Conservation (phyloP, 1,284 basidiomycete species). For the Malassezia brasiliensis region DNA sequence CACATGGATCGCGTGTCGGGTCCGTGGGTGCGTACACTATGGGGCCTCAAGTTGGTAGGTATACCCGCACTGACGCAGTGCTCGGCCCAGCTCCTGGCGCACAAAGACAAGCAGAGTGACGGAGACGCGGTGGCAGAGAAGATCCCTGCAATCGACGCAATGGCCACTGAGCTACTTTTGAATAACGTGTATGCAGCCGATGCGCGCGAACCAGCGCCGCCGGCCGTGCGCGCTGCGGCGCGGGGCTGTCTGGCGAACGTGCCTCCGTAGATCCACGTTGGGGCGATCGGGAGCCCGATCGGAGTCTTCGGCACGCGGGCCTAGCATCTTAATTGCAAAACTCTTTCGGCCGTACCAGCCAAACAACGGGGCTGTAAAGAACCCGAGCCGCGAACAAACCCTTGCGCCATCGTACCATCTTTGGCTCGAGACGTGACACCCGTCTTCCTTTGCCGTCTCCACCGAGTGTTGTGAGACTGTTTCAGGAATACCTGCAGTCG, state of each 20-base stretch:
- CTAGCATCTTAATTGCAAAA: slow-evolving; percentile 8
- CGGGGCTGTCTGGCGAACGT: not conserved
- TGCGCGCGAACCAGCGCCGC: not conserved
- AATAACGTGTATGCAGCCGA: slow-evolving; percentile 30
- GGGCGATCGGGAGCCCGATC: not conserved
- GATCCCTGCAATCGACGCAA: slow-evolving; percentile 27
- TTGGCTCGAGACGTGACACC: not conserved
- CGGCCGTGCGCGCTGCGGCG: slow-evolving; percentile 8
- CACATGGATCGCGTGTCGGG: slow-evolving; percentile 11
- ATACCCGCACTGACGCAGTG: not conserved
- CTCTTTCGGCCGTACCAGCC: slow-evolving; percentile 14
- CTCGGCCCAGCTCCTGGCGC: slow-evolving; percentile 4
- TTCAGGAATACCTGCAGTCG: not conserved
- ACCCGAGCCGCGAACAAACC: slow-evolving; percentile 13
- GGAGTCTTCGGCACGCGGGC: not conserved
- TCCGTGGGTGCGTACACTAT: slow-evolving; percentile 38
- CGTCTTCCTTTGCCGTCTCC: not conserved
- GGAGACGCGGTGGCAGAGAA: slow-evolving; percentile 17
- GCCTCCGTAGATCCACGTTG: not conserved
- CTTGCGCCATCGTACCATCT: slow-evolving; percentile 5
- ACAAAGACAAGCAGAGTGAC: not conserved
- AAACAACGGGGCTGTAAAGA: slow-evolving; percentile 10
- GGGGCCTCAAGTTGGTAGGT: slow-evolving; percentile 42
- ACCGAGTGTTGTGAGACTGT: not conserved
- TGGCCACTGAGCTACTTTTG: slow-evolving; percentile 30